Percentiles rank a stretch among this genome's conserved stretches.
phyloP scores from a whole-genome alignment of 441 rosid species.

The Breynia disticha region DNA sequence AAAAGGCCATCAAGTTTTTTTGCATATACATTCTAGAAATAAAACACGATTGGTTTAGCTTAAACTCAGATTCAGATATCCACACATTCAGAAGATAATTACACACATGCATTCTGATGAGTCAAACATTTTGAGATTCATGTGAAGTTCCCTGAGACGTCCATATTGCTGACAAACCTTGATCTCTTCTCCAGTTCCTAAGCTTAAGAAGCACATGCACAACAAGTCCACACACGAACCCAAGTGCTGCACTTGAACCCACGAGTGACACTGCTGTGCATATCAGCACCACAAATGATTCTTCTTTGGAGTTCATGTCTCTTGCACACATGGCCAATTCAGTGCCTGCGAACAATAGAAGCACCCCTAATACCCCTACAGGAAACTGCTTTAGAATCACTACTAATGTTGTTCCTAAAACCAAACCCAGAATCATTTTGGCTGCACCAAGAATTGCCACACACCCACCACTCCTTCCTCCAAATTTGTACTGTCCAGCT shows the following conservation, averaged over 20 bases:
- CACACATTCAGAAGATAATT: too few relatives aligned
- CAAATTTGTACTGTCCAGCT: conserved; percentile 88
- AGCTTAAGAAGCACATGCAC: conserved; percentile 40
- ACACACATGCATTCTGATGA: not conserved
- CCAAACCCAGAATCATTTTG: conserved; percentile 53
- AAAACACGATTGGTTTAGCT: too few relatives aligned
- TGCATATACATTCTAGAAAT: too few relatives aligned
- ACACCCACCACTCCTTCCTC: conserved; percentile 74
- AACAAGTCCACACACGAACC: conserved; percentile 54
- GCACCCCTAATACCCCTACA: conserved; percentile 56
- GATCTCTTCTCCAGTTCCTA: conserved; percentile 22
- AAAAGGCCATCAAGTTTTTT: too few relatives aligned
- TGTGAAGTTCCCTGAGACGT: conserved; percentile 12
- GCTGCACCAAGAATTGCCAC: conserved; percentile 55
- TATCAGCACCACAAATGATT: conserved; percentile 57
- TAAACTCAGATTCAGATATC: too few relatives aligned
- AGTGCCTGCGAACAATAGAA: conserved; percentile 62
- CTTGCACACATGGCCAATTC: conserved; percentile 77
- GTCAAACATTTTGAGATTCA: not conserved
- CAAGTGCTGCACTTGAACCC: conserved; percentile 57
- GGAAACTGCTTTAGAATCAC: conserved; percentile 60
- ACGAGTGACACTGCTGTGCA: conserved; percentile 58
- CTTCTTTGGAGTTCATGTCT: conserved; percentile 74
- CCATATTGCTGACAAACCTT: not conserved
- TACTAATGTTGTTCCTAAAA: conserved; percentile 61